phyloP scores from a whole-genome alignment of 148 eudicot genomes.

The Rhododendron henanense region DNA sequence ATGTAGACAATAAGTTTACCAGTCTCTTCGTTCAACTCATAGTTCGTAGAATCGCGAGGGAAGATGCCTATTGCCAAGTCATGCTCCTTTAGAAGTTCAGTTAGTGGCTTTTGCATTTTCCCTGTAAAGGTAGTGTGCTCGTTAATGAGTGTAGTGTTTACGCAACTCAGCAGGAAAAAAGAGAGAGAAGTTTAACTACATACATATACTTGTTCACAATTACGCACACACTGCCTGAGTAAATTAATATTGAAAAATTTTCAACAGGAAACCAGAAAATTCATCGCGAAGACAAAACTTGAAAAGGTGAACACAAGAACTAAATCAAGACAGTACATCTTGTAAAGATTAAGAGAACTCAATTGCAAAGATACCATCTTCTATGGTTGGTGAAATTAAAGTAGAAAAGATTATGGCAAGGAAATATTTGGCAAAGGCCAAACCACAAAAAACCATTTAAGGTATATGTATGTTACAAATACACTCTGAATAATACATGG shows the following conservation, averaged over 20 bases:
- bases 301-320: not conserved
- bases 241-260: not conserved
- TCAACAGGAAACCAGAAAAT: not conserved
- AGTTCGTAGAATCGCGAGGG: slow-evolving; percentile 87
- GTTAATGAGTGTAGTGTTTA: not conserved
- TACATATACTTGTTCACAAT: not conserved
- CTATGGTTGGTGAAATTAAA: not conserved
- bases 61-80: slow-evolving; percentile 79
- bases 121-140: slow-evolving; percentile 35
- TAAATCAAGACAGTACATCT: not conserved
- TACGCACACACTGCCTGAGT: not conserved
- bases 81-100: slow-evolving; percentile 77
- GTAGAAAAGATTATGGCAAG: not conserved
- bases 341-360: not conserved
- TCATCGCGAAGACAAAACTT: not conserved
- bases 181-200: not conserved
- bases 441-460: not conserved
- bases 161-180: not conserved
- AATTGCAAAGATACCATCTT: not conserved
- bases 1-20: slow-evolving; percentile 60
- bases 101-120: slow-evolving; percentile 82
- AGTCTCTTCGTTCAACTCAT: slow-evolving; percentile 80
- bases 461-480: not conserved
- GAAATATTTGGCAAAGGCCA: not conserved
- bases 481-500: not conserved